Base-by-base conservation (phyloP, 139 green algal species). In the Chlorella vulgaris region DNA sequence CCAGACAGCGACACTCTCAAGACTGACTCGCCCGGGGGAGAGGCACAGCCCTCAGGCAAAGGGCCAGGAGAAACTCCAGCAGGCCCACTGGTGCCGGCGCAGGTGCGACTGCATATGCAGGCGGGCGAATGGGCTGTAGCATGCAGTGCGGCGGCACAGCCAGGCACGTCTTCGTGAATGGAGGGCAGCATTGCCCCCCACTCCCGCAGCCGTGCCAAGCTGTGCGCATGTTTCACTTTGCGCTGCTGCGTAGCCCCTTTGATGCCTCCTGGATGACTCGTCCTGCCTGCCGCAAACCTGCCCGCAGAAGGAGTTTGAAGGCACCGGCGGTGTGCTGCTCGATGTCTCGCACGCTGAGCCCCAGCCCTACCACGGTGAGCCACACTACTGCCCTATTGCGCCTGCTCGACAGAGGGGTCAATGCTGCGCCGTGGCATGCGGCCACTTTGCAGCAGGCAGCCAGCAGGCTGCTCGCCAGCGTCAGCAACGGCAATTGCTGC, bases 321-420 rank as follows among this genome's bases (percentile, higher is more conserved):
- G 70, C 50, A 78, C 33, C 19, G 70, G 70, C 33, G 70, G 70
- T 1, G 70, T 78, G 50, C 31, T 78, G 47, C 70, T 78, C 47
- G 70, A 78, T 31, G 47, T 78, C 31, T 66, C 47, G 19, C 1
- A 24, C 35, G 13, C 65, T 35, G 2, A 1, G 18, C 65, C 55
- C 22, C 55, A 65, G 18, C 22, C 22, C 18, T 65, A 65, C 22
- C 55, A 65, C 55, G 55, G 55, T 65, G 55, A 29, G 55, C 22
- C 22, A 8, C 15, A 15, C 13, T 58, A 15, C 47, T 58, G 47
- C 15, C 47, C 47, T 58, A 58, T n/a, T n/a, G n/a, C n/a, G n/a
- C n/a, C n/a, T n/a, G n/a, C n/a, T n/a, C n/a, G n/a, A n/a, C n/a
- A n/a, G n/a, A n/a, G n/a, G n/a, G n/a, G n/a, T n/a, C n/a, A n/a